Base-by-base conservation (phyloP, 2,329 filamentous ascomycete species). In the Chrysoporthe deuterocubensis region DNA sequence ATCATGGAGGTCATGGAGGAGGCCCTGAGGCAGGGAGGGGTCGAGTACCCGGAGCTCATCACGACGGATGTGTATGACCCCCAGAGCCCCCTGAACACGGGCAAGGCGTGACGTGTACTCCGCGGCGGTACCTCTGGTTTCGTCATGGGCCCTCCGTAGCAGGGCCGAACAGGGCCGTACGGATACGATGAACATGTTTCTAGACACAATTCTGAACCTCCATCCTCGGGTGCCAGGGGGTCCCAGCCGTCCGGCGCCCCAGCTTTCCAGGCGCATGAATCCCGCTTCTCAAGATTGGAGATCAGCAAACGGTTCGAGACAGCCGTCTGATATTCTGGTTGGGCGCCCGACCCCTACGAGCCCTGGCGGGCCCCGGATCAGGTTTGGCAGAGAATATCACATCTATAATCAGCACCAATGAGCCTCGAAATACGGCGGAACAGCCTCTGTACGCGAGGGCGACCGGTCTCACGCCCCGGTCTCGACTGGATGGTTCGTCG, bases 1-100 rank as follows among this genome's bases (percentile, higher is more conserved):
- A 93, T 97, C 71, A 97, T 97, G 93, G 90, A 94, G 76, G 81
- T 83, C 62, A 88, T 88, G 86, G 86, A 88, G 61, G 79, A 82
- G 73, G 82, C 81, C 34, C 78, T 88, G 72, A 79, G 77, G 74
- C 84, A 88, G 75, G 86, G 85, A 34, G 83, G 79, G 14, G 79
- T 89, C 61, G 71, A 75, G 71, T 88, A 88, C 73, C 85, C 86
- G 1, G 84, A 85, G 18, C 74, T 85, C 67, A 88, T 88, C 75
- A 82, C 85, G 14, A 86, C 81, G 13, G 84, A 86, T 71, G 82
- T 87, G 32, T 90, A 81, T 75, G 87, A 90, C 74, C 76, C 83
- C 64, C 81, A 87, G 75, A 88, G 87, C 76, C 83, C 86, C n/a
- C 79, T 89, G 68, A 90, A 90, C 78, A 84, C 82, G n/a, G 84